Evolutionary conservation across 1,284 basidiomycete species (phyloP), one percentile per base, ranked within the genome.

Genomic region (Inonotus obliquus): DNA sequence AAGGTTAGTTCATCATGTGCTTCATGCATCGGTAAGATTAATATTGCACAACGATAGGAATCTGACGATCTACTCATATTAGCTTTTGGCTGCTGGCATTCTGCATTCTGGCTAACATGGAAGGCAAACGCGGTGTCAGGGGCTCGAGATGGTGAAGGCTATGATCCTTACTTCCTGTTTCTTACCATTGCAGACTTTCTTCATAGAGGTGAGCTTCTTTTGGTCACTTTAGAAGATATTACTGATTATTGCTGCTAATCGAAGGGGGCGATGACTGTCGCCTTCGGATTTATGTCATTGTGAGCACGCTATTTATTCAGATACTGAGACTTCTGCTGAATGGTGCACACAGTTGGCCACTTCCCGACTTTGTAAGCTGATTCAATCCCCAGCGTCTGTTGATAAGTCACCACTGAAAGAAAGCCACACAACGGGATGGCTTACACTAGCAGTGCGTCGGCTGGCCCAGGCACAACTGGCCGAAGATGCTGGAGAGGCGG

Each of bases 101-200:
- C n/a, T n/a, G n/a, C n/a, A n/a, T 81, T n/a, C 69, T 81, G 9
- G 68, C 69, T 13, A 75, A 72, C 48, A 79, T 80, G 79, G 74
- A 80, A 51, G 79, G 79, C 2, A 68, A 68, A 6, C 70, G 72
- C 2, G 78, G 78, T 2, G 73, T 77, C 32, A 69, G 73, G 3
- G 79, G 77, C 1, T 81, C 79, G 80, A 62, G 71, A 55, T 76
- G 74, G 72, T 68, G 21, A 57, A 57, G 29, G 6, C 14, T 13
- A n/a, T n/a, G n/a, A n/a, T n/a, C n/a, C n/a, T n/a, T n/a, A n/a
- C n/a, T 21, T 41, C 2, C 11, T 13, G 38, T 39, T 2, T 3
- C 38, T 13, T 38, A 41, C 44, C 7, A 2, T 17, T 49, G 37
- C 21, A 59, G 69, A 45, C 70, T 35, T 71, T 71, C 54, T 68